These are phyloP conservation scores for Pyrenophora tritici-repentis DNA, from an alignment of 2,329 filamentous ascomycete genomes.

Conservation along the genomic window DNA sequence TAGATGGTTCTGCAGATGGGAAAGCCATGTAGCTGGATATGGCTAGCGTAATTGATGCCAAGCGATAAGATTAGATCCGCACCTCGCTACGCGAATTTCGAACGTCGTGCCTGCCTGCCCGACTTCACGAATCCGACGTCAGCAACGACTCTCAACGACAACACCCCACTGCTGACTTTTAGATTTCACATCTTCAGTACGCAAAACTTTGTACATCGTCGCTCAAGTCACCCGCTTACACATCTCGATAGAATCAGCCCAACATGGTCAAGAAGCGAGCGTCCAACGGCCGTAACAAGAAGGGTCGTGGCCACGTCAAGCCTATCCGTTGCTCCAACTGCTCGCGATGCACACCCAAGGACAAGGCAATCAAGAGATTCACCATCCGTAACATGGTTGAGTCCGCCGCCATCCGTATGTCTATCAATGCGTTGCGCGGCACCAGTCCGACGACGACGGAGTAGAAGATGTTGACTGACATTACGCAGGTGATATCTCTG, in stretches of 20 bases:
- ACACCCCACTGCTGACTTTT: conserved; percentile 43
- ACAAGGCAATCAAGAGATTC: conserved; percentile 99
- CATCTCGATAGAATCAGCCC: conserved; percentile 53
- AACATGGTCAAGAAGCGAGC: conserved; percentile 79
- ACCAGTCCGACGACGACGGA: conserved; percentile 1
- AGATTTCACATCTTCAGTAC: conserved; percentile 46
- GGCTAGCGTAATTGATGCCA: conserved; percentile 20
- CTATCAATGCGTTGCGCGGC: conserved; percentile 12
- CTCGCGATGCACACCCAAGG: conserved; percentile 87
- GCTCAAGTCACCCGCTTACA: conserved; percentile 23
- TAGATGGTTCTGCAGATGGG: no score
- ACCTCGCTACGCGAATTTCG: conserved; percentile 34
- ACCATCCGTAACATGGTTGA: conserved; percentile 99
- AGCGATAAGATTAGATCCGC: conserved; percentile 41
- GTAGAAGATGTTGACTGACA: conserved; percentile 27
- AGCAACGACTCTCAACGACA: conserved; percentile 36
- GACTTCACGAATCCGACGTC: conserved; percentile 21
- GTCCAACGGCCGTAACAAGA: conserved; percentile 97
- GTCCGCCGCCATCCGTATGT: conserved; percentile 98
- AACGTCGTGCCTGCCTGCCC: conserved; percentile 21
- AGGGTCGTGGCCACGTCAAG: conserved; percentile 99
- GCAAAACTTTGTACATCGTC: conserved; percentile 15
- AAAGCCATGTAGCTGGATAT: not conserved
- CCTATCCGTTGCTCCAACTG: conserved; percentile 93
- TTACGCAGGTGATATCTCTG: conserved; percentile 93